Evolutionary conservation across 2,329 filamentous ascomycete species (phyloP).

Genomic region (Cyclaneusma minus): DNA sequence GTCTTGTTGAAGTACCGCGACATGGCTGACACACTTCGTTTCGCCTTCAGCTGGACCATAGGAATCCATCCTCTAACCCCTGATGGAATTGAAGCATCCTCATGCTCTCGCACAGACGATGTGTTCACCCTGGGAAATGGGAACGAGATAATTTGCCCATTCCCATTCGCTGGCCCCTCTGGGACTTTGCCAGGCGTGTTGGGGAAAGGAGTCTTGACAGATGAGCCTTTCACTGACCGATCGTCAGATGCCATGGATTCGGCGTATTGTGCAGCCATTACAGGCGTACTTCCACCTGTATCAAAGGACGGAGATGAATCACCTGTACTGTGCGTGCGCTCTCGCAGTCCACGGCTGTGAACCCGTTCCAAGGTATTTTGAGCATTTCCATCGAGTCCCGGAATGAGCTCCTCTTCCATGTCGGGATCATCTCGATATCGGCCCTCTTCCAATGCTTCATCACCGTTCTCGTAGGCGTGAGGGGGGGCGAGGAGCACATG

Average conservation of each 20-base stretch:
- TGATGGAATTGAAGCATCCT: no score
- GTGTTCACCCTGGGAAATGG: slow-evolving; percentile 8
- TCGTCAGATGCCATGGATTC: slow-evolving; percentile 16
- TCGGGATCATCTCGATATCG: slow-evolving; percentile 36
- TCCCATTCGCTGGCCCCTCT: no score
- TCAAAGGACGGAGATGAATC: slow-evolving; percentile 13
- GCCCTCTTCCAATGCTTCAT: slow-evolving; percentile 31
- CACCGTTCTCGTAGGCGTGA: slow-evolving; percentile 48
- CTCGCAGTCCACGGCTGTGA: no score
- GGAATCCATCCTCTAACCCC: slow-evolving; percentile 26
- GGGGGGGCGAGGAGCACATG: slow-evolving; percentile 84
- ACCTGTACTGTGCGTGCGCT: no score
- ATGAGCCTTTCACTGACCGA: slow-evolving; percentile 9
- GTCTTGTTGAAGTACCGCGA: slow-evolving; percentile 6
- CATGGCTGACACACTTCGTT: slow-evolving; percentile 8
- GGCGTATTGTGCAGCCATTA: slow-evolving; percentile 15
- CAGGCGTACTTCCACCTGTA: slow-evolving; percentile 18
- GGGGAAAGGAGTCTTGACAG: slow-evolving; percentile 3
- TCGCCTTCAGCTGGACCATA: slow-evolving; percentile 20
- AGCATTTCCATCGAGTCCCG: slow-evolving; percentile 25
- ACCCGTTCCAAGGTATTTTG: slow-evolving; percentile 22
- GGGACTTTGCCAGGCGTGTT: not conserved
- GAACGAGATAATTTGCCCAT: no score
- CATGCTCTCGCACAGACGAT: slow-evolving; percentile 21
- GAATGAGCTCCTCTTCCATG: slow-evolving; percentile 29